Conservation (phyloP, 1,139 yeast genomes). For the Debaryomyces sp. region DNA sequence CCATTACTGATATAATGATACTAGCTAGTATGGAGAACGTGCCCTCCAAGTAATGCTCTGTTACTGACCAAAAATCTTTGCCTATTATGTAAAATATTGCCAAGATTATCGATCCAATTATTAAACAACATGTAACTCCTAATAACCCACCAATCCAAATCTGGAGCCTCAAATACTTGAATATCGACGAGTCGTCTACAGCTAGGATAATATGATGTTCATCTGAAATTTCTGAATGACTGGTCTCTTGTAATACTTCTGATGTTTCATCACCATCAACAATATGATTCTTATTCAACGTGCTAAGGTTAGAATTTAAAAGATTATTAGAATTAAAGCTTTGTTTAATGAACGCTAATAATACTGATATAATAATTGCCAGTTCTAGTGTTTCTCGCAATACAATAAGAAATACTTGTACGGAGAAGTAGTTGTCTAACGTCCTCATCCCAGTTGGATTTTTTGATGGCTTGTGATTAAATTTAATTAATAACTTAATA, state of each 20-base stretch:
- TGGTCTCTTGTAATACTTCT: not conserved
- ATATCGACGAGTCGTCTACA: constrained; percentile 12
- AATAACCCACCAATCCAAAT: constrained; percentile 48
- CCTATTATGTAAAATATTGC: constrained; percentile 41
- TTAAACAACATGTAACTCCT: constrained; percentile 40
- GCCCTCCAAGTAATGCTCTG: constrained; percentile 54
- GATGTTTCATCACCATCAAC: not conserved
- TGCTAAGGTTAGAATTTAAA: not conserved
- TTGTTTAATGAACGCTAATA: constrained; percentile 45
- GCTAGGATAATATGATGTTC: not conserved
- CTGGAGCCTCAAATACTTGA: constrained; percentile 32
- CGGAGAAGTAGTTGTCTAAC: constrained; percentile 32
- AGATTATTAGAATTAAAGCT: constrained; percentile 21
- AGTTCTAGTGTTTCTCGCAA: constrained; percentile 48
- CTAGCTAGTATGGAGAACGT: constrained; percentile 47
- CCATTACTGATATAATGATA: constrained; percentile 48
- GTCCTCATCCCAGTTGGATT: not conserved
- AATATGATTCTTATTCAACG: not conserved
- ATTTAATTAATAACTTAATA: not conserved
- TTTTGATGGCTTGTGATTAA: not conserved
- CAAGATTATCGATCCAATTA: constrained; percentile 40
- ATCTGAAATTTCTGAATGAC: not conserved
- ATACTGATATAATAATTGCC: constrained; percentile 49
- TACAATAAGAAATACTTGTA: constrained; percentile 49
- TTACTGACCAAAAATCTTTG: constrained; percentile 43